Evolutionary conservation across 345 rosid genomes (phyloP).

Genomic region (Passiflora organensis): DNA sequence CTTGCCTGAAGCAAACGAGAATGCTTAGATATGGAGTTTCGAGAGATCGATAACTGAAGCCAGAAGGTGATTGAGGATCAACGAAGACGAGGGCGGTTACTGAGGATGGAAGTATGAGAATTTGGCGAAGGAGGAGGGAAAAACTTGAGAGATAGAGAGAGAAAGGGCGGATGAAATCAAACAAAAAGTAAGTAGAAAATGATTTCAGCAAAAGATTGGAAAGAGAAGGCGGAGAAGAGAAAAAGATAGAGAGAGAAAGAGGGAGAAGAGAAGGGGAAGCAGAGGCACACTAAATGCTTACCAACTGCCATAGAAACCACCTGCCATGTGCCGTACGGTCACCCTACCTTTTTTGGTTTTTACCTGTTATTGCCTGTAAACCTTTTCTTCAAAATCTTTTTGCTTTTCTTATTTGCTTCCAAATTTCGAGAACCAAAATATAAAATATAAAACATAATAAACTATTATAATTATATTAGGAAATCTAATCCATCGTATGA

Average conservation of each 20-base stretch:
- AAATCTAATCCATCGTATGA: no score
- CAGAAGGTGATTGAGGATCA: neutral
- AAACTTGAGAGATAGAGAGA: neutral
- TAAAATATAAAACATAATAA: no score
- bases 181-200: neutral
- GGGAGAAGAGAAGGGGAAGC: constrained; percentile 1
- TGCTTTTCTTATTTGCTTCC: no score
- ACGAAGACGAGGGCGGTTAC: neutral
- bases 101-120: neutral
- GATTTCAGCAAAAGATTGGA: neutral
- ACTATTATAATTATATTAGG: no score
- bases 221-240: constrained; percentile 8
- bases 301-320: constrained; percentile 62
- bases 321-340: constrained; percentile 48
- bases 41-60: neutral
- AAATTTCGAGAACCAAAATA: no score
- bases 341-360: constrained; percentile 21
- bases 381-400: neutral
- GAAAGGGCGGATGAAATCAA: neutral
- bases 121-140: constrained; percentile 3
- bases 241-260: constrained; percentile 7
- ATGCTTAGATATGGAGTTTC: no score
- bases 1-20: neutral
- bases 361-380: constrained; percentile 12
- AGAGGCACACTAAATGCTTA: constrained; percentile 54